Percentiles rank a stretch among this genome's conserved stretches.
These are phyloP conservation scores for Aureobasidium pullulans DNA, from an alignment of 2,329 filamentous ascomycete genomes.

Conservation along the genomic window DNA sequence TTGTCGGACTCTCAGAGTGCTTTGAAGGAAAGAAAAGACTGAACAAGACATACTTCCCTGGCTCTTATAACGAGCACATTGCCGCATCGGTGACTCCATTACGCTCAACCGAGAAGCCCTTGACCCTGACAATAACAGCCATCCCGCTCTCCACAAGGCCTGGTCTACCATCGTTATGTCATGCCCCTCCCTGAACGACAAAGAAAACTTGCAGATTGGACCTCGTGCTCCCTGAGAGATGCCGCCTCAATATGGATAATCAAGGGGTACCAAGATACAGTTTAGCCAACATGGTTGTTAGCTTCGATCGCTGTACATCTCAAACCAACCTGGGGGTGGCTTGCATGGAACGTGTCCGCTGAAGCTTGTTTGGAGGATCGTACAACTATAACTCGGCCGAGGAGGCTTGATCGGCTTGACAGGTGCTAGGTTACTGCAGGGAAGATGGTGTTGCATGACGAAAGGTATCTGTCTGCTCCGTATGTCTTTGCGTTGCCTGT, in stretches of 20 bases:
- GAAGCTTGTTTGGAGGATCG: not conserved
- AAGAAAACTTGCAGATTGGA: too few species aligned
- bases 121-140: not conserved
- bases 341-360: not conserved
- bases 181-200: not conserved
- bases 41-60: not conserved
- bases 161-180: not conserved
- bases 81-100: not conserved
- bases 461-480: not conserved
- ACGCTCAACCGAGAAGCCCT: not conserved
- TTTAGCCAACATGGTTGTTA: not conserved
- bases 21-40: not conserved
- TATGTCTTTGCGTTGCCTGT: not conserved
- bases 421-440: not conserved
- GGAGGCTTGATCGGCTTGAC: not conserved
- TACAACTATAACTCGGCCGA: constrained; percentile 1
- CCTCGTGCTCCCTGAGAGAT: too few species aligned
- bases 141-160: not conserved
- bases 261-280: too few species aligned
- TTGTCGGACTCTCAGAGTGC: not conserved
- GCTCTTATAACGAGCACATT: not conserved
- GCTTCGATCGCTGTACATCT: not conserved
- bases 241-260: too few species aligned
- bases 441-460: not conserved
- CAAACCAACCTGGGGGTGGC: not conserved